Percentiles rank a stretch among this genome's conserved stretches.
Evolutionary conservation across 345 rosid genomes (phyloP).

Genomic region (Combretum micranthum): DNA sequence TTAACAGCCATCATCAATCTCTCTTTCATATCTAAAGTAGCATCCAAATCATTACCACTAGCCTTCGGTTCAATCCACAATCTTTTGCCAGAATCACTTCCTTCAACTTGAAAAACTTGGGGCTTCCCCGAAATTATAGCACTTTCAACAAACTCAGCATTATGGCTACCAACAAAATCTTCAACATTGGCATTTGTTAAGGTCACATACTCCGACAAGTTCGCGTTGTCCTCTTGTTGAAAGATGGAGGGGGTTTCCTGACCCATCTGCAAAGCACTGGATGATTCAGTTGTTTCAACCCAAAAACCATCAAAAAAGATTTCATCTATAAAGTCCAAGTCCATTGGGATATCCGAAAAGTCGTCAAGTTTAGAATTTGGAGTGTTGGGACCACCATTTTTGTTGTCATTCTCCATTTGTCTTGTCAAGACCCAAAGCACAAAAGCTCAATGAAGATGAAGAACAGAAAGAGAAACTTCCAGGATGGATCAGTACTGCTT

Average conservation of each 20-base stretch:
- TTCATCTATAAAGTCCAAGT: conserved; percentile 82
- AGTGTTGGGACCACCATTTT: conserved; percentile 42
- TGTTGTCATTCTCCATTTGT: conserved; percentile 17
- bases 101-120: conserved; percentile 20
- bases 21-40: conserved; percentile 40
- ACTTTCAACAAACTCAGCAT: background rate
- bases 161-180: conserved; percentile 14
- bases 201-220: background rate
- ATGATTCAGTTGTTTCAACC: conserved; percentile 53
- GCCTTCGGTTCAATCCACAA: conserved; percentile 61
- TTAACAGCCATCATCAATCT: conserved; percentile 53
- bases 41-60: conserved; percentile 7
- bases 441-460: conserved; percentile 44
- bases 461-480: conserved; percentile 49
- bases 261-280: conserved; percentile 16
- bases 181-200: conserved; percentile 13
- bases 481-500: conserved; percentile 25
- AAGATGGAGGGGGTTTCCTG: conserved; percentile 2
- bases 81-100: conserved; percentile 39
- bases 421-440: conserved; percentile 28
- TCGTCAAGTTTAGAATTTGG: conserved; percentile 35
- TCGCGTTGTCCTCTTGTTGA: too few species aligned
- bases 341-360: conserved; percentile 45
- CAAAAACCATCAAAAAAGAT: conserved; percentile 79
- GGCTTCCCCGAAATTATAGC: background rate